Evolutionary conservation across 2,329 filamentous ascomycete genomes (phyloP).

Genomic region (Zymoseptoria pseudotritici): DNA sequence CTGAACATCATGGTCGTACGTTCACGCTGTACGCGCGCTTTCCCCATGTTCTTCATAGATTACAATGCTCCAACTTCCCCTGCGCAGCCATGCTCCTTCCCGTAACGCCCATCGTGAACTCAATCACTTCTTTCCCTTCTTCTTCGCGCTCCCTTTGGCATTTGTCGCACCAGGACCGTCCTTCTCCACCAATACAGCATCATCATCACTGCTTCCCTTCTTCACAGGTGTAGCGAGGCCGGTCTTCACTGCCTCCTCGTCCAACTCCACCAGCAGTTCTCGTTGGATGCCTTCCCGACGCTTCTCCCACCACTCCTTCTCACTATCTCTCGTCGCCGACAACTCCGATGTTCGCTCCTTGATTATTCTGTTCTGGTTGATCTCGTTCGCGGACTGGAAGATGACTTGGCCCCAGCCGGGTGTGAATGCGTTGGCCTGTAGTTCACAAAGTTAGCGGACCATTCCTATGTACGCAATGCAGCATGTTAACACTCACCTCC

Average conservation of each 20-base stretch:
- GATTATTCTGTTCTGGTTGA: slow-evolving; percentile 73
- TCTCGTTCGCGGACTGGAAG: slow-evolving; percentile 96
- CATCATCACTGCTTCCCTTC: slow-evolving; percentile 53
- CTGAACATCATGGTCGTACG: background rate
- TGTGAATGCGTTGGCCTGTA: slow-evolving; percentile 78
- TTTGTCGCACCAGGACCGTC: slow-evolving; percentile 50
- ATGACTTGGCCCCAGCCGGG: slow-evolving; percentile 89
- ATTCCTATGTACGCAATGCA: background rate
- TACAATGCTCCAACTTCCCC: too few species aligned
- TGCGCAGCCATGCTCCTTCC: background rate
- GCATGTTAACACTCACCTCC: slow-evolving; percentile 54
- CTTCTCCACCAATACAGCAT: slow-evolving; percentile 69
- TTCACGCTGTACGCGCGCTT: background rate
- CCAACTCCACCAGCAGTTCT: slow-evolving; percentile 79
- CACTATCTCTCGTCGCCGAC: slow-evolving; percentile 60
- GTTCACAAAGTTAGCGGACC: slow-evolving; percentile 2
- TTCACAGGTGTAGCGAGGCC: slow-evolving; percentile 19
- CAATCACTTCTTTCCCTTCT: slow-evolving; percentile 53
- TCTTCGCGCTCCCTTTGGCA: slow-evolving; percentile 37
- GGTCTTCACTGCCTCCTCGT: slow-evolving; percentile 38
- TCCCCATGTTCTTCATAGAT: background rate
- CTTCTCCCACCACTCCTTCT: slow-evolving; percentile 91
- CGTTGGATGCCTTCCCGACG: slow-evolving; percentile 64
- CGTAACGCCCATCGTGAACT: background rate
- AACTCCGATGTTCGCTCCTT: slow-evolving; percentile 69